Evolutionary conservation across 2,329 filamentous ascomycete genomes (phyloP).

Genomic region (Fusarium floridanum): DNA sequence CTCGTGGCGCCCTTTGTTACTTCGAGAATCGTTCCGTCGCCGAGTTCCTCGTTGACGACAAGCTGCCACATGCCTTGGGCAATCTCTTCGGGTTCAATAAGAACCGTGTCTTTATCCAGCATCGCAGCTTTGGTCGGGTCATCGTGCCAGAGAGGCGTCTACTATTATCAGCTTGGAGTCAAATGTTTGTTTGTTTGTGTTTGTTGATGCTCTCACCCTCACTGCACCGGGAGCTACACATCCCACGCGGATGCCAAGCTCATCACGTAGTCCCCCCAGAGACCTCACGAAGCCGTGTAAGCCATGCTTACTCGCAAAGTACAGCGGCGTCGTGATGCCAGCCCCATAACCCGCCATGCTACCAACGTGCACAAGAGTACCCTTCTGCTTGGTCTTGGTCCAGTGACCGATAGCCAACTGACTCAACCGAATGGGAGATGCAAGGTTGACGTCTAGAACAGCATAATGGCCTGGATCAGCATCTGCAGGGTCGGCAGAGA

Average conservation of each 20-base stretch:
- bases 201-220: constrained; percentile 39
- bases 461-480: constrained; percentile 51
- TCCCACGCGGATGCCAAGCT: constrained; percentile 50
- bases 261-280: constrained; percentile 47
- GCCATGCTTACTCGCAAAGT: constrained; percentile 54
- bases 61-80: constrained; percentile 50
- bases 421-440: constrained; percentile 53
- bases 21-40: constrained; percentile 52
- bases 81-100: constrained; percentile 50
- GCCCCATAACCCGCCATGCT: constrained; percentile 52
- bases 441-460: constrained; percentile 54
- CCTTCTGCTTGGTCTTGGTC: constrained; percentile 47
- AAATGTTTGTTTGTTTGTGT: too few species aligned
- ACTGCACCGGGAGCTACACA: constrained; percentile 53
- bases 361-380: constrained; percentile 50
- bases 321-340: constrained; percentile 51
- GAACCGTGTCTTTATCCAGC: constrained; percentile 42
- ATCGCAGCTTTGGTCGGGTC: constrained; percentile 49
- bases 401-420: constrained; percentile 56
- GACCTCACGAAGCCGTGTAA: constrained; percentile 53
- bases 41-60: constrained; percentile 42
- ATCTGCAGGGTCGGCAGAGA: constrained; percentile 46
- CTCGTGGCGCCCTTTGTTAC: constrained; percentile 44
- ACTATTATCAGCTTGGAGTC: not conserved
- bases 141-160: constrained; percentile 53